phyloP scores from a whole-genome alignment of 2,329 filamentous ascomycete species.

The Hypoxylon sp. region DNA sequence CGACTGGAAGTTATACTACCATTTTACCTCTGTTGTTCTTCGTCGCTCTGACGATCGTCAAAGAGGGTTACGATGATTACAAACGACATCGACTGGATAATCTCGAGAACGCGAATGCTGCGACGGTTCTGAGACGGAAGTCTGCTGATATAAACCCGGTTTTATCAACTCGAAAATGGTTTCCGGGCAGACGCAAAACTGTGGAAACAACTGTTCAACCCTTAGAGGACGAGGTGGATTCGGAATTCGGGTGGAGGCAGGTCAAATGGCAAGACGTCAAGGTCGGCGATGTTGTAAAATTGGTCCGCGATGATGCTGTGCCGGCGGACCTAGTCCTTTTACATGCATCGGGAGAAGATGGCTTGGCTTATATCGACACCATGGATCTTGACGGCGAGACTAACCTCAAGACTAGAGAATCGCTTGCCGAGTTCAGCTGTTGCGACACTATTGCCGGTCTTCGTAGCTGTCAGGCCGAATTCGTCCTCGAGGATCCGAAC shows the following conservation, averaged over 20 bases:
- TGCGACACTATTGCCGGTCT: constrained; percentile 67
- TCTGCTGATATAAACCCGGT: constrained; percentile 8
- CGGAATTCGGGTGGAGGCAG: constrained; percentile 56
- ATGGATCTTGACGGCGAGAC: constrained; percentile 88
- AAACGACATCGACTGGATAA: constrained; percentile 82
- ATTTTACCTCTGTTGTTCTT: constrained; percentile 78
- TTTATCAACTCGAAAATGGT: constrained; percentile 34
- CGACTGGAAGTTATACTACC: constrained; percentile 78
- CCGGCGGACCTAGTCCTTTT: constrained; percentile 86
- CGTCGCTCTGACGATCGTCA: constrained; percentile 80
- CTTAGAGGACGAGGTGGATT: constrained; percentile 36
- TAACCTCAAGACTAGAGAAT: constrained; percentile 80
- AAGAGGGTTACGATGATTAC: constrained; percentile 89
- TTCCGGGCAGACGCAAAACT: constrained; percentile 23
- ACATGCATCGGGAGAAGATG: constrained; percentile 78
- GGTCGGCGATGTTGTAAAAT: constrained; percentile 75
- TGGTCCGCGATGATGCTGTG: constrained; percentile 77
- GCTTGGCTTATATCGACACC: constrained; percentile 83
- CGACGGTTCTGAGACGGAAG: constrained; percentile 54
- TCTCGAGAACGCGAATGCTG: constrained; percentile 73
- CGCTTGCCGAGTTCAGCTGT: constrained; percentile 65
- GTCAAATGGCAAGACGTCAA: constrained; percentile 74
- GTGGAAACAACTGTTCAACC: constrained; percentile 18
- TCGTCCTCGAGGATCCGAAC: constrained; percentile 81
- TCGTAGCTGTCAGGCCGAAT: constrained; percentile 63